Conservation (phyloP, 345 rosid species). For the Aegle marmelos region DNA sequence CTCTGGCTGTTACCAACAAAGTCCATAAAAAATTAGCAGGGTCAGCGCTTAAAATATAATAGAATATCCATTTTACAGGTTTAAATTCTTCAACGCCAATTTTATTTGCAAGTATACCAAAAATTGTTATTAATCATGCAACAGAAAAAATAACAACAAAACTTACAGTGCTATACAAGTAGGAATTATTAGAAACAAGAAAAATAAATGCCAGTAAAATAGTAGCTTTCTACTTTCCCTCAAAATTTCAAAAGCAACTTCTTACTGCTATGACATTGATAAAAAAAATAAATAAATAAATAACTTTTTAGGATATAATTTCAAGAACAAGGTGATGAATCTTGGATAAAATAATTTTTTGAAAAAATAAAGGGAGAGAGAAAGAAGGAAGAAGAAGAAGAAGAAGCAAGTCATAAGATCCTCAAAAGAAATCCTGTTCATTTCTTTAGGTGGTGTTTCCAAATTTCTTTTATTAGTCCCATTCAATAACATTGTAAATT, state of each 20-base stretch:
- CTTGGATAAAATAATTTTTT: too few species aligned
- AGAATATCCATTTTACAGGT: not conserved
- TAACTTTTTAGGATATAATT: not conserved
- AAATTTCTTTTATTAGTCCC: not conserved
- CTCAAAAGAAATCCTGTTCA: not conserved
- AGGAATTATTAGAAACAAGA: not conserved
- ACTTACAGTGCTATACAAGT: not conserved
- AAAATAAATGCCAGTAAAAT: not conserved
- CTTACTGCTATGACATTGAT: too few species aligned
- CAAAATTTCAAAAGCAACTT: not conserved
- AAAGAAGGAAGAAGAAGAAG: too few species aligned
- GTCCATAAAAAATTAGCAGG: constrained; percentile 20
- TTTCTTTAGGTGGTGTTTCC: not conserved
- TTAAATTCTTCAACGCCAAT: not conserved
- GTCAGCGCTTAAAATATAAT: not conserved
- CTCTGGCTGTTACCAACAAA: constrained; percentile 78
- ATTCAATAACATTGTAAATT: not conserved
- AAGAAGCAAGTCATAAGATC: not conserved
- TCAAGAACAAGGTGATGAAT: not conserved
- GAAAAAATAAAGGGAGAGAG: too few species aligned
- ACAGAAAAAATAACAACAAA: not conserved
- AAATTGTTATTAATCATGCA: constrained; percentile 2
- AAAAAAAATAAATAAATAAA: too few species aligned
- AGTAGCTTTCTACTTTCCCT: not conserved
- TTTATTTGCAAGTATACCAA: not conserved